phyloP scores from a whole-genome alignment of 345 rosid species.

The Draba incana region DNA sequence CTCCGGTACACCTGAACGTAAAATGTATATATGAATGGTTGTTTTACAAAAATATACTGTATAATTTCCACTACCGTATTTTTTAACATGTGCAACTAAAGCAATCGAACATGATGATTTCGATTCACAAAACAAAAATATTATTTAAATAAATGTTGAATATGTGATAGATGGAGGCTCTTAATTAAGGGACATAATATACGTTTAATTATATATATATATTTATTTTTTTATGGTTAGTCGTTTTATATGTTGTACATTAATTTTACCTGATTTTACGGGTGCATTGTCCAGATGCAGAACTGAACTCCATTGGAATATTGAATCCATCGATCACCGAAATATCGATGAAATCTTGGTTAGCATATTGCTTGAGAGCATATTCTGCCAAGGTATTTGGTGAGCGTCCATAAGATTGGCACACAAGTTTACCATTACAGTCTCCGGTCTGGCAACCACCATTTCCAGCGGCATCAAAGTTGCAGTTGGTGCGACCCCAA shows the following conservation, averaged over 20 bases:
- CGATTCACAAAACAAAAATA: too few species aligned
- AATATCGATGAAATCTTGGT: slow-evolving; percentile 45
- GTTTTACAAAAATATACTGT: neutral
- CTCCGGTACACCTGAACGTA: slow-evolving; percentile 38
- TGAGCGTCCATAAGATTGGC: slow-evolving; percentile 36
- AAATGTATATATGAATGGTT: slow-evolving; percentile 30
- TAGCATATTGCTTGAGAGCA: slow-evolving; percentile 25
- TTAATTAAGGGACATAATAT: too few species aligned
- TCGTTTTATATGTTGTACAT: neutral
- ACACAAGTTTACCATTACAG: slow-evolving; percentile 40
- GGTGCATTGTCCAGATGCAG: slow-evolving; percentile 28
- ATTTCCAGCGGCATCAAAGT: slow-evolving; percentile 36
- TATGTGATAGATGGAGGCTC: too few species aligned
- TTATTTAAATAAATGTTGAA: too few species aligned
- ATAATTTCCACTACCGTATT: neutral
- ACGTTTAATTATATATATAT: too few species aligned
- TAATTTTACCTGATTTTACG: slow-evolving; percentile 29
- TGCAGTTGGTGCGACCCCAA: slow-evolving; percentile 44
- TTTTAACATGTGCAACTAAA: too few species aligned
- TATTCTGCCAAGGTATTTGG: slow-evolving; percentile 46
- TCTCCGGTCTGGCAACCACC: slow-evolving; percentile 42
- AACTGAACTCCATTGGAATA: slow-evolving; percentile 51
- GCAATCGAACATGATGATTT: too few species aligned
- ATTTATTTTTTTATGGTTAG: neutral
- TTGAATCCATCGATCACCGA: slow-evolving; percentile 49